These are phyloP conservation scores for Aspergillus haitiensis DNA, from an alignment of 495 filamentous ascomycete genomes.

Conservation along the genomic window DNA sequence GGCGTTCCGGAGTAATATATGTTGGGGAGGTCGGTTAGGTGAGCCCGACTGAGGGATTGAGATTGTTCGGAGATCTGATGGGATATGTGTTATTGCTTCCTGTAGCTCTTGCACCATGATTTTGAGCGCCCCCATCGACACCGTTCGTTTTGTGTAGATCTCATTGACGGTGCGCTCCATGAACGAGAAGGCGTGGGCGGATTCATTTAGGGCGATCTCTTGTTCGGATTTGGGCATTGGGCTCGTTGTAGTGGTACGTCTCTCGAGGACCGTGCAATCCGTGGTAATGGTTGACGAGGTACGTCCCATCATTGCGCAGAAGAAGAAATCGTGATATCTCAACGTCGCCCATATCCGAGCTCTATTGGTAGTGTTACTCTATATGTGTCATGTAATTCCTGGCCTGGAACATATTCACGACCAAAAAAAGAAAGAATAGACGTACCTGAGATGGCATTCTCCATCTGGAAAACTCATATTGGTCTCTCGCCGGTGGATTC, in stretches of 20 bases:
- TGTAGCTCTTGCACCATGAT: not conserved
- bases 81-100: not conserved
- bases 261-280: not conserved
- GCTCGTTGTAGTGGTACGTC: not conserved
- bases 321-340: constrained; percentile 2
- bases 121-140: constrained; percentile 3
- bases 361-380: not conserved
- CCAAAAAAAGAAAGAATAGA: not conserved
- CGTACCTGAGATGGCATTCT: not conserved
- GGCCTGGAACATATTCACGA: not conserved
- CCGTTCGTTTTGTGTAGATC: constrained; percentile 6
- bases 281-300: constrained; percentile 5
- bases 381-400: not conserved
- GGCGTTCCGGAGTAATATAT: not conserved
- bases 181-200: constrained; percentile 6
- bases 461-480: not conserved
- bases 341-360: constrained; percentile 1
- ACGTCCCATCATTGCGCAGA: constrained; percentile 7
- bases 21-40: not conserved
- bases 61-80: not conserved
- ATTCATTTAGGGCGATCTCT: not conserved
- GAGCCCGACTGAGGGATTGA: not conserved
- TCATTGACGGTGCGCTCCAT: constrained; percentile 8
- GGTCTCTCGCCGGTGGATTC: constrained; percentile 1
- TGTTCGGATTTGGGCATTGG: not conserved